Evolutionary conservation across 2,329 filamentous ascomycete genomes (phyloP).

Genomic region (Penicillium sp.): DNA sequence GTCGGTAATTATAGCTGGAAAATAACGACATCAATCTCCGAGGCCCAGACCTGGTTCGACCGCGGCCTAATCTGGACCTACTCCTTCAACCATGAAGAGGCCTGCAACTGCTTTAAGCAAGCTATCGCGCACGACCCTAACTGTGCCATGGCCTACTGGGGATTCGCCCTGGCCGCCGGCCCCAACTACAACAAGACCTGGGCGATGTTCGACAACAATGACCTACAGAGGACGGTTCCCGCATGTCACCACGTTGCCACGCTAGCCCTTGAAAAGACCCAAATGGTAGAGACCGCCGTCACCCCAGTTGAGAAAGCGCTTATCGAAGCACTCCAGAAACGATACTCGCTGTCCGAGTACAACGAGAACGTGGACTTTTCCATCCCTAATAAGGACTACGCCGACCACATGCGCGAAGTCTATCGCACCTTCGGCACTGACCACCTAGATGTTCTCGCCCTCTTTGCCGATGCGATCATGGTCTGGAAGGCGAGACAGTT

Average conservation of each 20-base stretch:
- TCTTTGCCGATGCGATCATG: constrained; percentile 70
- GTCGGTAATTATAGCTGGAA: background rate
- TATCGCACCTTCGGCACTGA: constrained; percentile 55
- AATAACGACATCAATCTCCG: background rate
- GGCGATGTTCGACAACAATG: constrained; percentile 68
- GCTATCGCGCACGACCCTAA: constrained; percentile 39
- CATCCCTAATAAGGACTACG: constrained; percentile 64
- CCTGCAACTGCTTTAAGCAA: constrained; percentile 39
- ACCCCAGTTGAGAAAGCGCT: constrained; percentile 63
- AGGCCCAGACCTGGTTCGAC: constrained; percentile 45
- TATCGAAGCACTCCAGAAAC: constrained; percentile 63
- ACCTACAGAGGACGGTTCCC: constrained; percentile 56
- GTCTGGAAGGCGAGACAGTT: constrained; percentile 68
- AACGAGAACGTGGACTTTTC: constrained; percentile 56
- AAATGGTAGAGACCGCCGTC: constrained; percentile 37
- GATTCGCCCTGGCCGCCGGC: constrained; percentile 66
- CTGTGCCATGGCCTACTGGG: constrained; percentile 49
- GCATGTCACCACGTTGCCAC: no score
- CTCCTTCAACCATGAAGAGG: constrained; percentile 47
- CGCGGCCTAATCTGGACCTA: constrained; percentile 46
- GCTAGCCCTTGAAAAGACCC: no score
- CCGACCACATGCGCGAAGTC: constrained; percentile 63
- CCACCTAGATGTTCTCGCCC: constrained; percentile 66
- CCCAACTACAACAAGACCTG: constrained; percentile 83
- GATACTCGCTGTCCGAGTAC: constrained; percentile 68